Conservation (phyloP, 345 rosid genomes). For the Gossypium ekmanianum region DNA sequence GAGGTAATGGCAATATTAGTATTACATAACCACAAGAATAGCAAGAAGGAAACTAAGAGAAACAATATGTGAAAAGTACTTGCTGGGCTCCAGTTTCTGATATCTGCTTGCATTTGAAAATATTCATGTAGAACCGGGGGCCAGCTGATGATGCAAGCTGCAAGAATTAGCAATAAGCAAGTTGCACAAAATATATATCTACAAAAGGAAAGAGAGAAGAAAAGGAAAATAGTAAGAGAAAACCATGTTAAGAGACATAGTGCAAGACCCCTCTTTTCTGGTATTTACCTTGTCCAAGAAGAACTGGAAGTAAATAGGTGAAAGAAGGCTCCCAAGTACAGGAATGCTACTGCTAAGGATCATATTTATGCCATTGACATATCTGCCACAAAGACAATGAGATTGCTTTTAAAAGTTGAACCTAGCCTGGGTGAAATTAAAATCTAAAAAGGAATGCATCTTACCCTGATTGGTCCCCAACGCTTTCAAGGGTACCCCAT, state of each 20-base stretch:
- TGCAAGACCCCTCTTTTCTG: neutral
- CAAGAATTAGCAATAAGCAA: slow-evolving; percentile 21
- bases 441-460: slow-evolving; percentile 5
- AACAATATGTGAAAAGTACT: slow-evolving; percentile 32
- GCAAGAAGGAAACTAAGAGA: neutral
- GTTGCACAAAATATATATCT: neutral
- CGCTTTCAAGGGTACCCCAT: slow-evolving; percentile 97
- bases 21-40: neutral
- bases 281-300: slow-evolving; percentile 69
- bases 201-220: neutral
- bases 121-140: slow-evolving; percentile 88
- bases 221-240: slow-evolving; percentile 1
- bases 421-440: neutral
- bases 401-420: slow-evolving; percentile 12
- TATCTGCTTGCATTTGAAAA: slow-evolving; percentile 93
- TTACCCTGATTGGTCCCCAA: slow-evolving; percentile 96
- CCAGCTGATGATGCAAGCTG: slow-evolving; percentile 99
- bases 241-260: neutral
- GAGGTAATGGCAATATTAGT: neutral
- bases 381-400: slow-evolving; percentile 47
- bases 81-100: slow-evolving; percentile 99
- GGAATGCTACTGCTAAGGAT: slow-evolving; percentile 61
- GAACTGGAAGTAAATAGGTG: slow-evolving; percentile 68
- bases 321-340: slow-evolving; percentile 60
- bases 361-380: slow-evolving; percentile 58